Evolutionary conservation across 2,329 filamentous ascomycete species (phyloP).

Genomic region (Xylariaceae sp.): DNA sequence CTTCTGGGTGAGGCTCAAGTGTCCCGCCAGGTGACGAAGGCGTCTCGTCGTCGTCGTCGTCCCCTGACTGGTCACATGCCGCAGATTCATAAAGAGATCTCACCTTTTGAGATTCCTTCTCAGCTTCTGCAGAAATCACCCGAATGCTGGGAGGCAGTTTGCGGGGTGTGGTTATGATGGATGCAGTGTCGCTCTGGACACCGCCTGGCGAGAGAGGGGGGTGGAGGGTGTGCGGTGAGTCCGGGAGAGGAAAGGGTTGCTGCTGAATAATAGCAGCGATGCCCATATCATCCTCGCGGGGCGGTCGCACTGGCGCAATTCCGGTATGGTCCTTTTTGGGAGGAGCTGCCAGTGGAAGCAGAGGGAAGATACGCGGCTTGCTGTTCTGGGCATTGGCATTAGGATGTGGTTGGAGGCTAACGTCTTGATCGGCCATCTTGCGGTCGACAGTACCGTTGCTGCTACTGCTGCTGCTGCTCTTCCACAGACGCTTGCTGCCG

Average conservation of each 20-base stretch:
- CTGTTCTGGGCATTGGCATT: conserved; percentile 6
- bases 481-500: conserved; percentile 40
- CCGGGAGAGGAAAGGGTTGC: conserved; percentile 16
- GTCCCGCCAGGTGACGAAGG: conserved; percentile 44
- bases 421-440: conserved; percentile 27
- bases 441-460: not conserved
- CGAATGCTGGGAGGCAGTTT: conserved; percentile 42
- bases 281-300: conserved; percentile 23
- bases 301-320: conserved; percentile 17
- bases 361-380: conserved; percentile 27
- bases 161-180: conserved; percentile 16
- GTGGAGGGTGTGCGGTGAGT: conserved; percentile 14
- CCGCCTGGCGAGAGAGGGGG: not conserved
- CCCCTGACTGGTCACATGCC: conserved; percentile 49
- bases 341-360: conserved; percentile 19
- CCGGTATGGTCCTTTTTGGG: conserved; percentile 16
- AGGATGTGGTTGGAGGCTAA: conserved; percentile 11
- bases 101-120: conserved; percentile 63
- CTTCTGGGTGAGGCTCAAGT: conserved; percentile 46
- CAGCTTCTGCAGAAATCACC: conserved; percentile 50
- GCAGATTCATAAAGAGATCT: conserved; percentile 59
- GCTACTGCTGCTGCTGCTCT: conserved; percentile 17
- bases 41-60: conserved; percentile 46
- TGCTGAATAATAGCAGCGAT: conserved; percentile 15
- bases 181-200: conserved; percentile 9